Evolutionary conservation across 192 early-diverging fungal species (phyloP), one percentile per base, ranked within the genome.

Genomic region (Allomyces javanicus): DNA sequence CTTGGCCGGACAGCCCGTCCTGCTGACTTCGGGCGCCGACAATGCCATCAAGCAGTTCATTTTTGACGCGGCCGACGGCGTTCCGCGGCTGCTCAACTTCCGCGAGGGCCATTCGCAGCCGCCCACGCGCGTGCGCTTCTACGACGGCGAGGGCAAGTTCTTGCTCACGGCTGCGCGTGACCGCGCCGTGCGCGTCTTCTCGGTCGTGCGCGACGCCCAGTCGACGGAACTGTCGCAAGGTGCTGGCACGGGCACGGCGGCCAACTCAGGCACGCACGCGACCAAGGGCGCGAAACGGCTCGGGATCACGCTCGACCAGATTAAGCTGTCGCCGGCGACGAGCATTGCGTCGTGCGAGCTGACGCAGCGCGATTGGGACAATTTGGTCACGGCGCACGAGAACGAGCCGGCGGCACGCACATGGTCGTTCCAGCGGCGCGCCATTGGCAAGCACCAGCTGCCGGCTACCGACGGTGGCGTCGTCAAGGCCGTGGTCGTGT

Each of bases 21-120:
- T 97, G 63, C 71, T 99, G 25, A 92, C 90, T 9, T 89, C 89
- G 23, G 86, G 89, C 27, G 74, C 79, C 3, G 96, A 99, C 75
- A 99, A 99, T 68, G 76, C 93, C 25, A 80, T 99, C 66, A 92
- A 93, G 77, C 87, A 93, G 77, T 99, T 94, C 93, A 83, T 95
- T 43, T 99, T 97, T 78, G 94, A 99, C 69, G 80, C 77, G 19
- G 68, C 80, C 7, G 91, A 93, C 72, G 87, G 87, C 25, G 72
- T 74, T 14, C 91, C 92, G 25, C 82, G 90, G 10, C 75, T 94
- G 10, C 75, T 95, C 64, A 92, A 89, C 40, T 87, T 81, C 10
- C 85, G 92, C 19, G 83, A 82, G 63, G 96, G 96, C 4, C 94
- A 97, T 80, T 78, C 82, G 69, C 76, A 82, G 17, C 89, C 94